phyloP scores from a whole-genome alignment of 257 asterid species.

The Hygrophila difformis region DNA sequence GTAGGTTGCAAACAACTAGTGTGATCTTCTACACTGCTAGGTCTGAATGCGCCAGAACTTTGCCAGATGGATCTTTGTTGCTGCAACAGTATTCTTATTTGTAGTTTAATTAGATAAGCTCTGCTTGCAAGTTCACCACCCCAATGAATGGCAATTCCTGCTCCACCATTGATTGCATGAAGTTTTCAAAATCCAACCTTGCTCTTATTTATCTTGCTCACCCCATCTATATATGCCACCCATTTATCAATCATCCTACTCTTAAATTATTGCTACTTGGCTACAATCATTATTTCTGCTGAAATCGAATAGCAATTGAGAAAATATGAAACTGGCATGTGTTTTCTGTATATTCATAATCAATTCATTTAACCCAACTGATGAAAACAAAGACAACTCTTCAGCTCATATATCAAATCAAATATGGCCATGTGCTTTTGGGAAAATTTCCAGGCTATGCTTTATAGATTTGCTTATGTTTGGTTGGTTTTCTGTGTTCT shows the following conservation, averaged over 20 bases:
- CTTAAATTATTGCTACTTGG: no score
- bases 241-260: not conserved
- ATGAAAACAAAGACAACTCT: slow-evolving; percentile 7
- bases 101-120: not conserved
- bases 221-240: not conserved
- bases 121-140: slow-evolving; percentile 3
- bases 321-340: not conserved
- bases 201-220: not conserved
- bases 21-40: not conserved
- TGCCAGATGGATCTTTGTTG: not conserved
- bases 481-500: slow-evolving; percentile 9
- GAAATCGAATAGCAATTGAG: not conserved
- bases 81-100: slow-evolving; percentile 4
- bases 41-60: no score
- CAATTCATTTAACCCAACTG: slow-evolving; percentile 1
- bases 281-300: slow-evolving; percentile 5
- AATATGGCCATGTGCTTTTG: not conserved
- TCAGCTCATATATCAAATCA: not conserved
- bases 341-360: not conserved
- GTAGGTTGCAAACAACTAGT: not conserved
- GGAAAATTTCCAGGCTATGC: not conserved
- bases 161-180: slow-evolving; percentile 2
- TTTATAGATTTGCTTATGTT: slow-evolving; percentile 5
- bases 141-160: not conserved
- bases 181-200: slow-evolving; percentile 1